Conservation (phyloP, 805 yeast genomes). For the Blastobotrys chiropterorum region DNA sequence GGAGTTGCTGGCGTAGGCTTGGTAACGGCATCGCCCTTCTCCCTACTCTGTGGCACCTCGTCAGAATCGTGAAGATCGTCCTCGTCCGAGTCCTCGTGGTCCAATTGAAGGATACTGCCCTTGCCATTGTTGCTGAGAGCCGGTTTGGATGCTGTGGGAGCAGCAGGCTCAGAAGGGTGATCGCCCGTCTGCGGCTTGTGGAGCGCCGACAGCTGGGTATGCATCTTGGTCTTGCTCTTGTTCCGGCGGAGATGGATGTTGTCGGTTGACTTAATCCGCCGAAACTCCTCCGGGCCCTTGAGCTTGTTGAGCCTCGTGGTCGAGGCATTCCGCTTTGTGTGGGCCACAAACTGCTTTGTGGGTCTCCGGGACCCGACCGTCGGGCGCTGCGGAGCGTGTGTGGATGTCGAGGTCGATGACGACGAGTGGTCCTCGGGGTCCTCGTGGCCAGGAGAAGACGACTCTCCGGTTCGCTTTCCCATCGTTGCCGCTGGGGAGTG, state of each 20-base stretch:
- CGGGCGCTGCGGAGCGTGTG: background rate
- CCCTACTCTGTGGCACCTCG: no score
- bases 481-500: no score
- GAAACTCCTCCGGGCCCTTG: background rate
- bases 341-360: slow-evolving; percentile 14
- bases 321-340: slow-evolving; percentile 8
- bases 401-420: background rate
- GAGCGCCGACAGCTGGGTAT: background rate
- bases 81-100: slow-evolving; percentile 12
- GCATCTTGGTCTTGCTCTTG: slow-evolving; percentile 3
- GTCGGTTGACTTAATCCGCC: background rate
- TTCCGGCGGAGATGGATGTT: background rate
- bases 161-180: no score
- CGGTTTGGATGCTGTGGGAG: no score
- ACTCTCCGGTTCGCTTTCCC: background rate
- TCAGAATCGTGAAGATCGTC: slow-evolving; percentile 6
- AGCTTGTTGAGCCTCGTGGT: slow-evolving; percentile 9
- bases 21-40: no score
- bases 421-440: background rate
- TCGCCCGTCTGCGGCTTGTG: background rate
- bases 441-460: background rate
- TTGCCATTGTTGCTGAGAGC: background rate
- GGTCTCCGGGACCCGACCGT: background rate
- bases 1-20: background rate
- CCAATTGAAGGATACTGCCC: slow-evolving; percentile 8